Conservation (phyloP, 2,329 filamentous ascomycete genomes). For the Calonectria naviculata region DNA sequence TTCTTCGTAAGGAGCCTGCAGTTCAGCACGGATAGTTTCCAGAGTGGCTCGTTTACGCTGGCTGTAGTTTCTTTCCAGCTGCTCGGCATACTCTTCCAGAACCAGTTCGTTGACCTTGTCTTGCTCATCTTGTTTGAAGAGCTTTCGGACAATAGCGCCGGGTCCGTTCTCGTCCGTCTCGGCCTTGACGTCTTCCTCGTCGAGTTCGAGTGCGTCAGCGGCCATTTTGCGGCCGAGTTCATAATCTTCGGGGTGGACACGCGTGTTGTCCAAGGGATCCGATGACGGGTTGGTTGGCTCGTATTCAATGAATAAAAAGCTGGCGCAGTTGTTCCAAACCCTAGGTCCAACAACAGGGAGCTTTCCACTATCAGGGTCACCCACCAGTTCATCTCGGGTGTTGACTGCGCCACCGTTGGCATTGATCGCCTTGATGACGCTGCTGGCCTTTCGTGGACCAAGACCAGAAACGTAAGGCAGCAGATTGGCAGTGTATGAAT, state of each 20-base stretch:
- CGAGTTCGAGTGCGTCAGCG: constrained; percentile 93
- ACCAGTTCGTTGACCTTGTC: constrained; percentile 97
- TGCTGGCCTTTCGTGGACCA: constrained; percentile 91
- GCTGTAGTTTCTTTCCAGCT: constrained; percentile 91
- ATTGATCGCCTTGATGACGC: constrained; percentile 79
- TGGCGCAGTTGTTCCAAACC: constrained; percentile 97
- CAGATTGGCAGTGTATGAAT: constrained; percentile 85
- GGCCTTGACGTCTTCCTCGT: constrained; percentile 97
- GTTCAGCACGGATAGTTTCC: constrained; percentile 93
- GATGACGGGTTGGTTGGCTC: constrained; percentile 84
- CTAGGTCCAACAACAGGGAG: constrained; percentile 85
- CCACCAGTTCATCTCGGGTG: constrained; percentile 87
- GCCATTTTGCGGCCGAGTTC: constrained; percentile 99
- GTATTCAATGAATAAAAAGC: constrained; percentile 91
- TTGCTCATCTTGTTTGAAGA: constrained; percentile 94
- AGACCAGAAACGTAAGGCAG: constrained; percentile 92
- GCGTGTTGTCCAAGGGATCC: constrained; percentile 95
- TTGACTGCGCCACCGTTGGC: constrained; percentile 88
- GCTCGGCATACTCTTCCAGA: constrained; percentile 95
- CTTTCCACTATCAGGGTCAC: constrained; percentile 84
- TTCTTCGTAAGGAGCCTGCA: constrained; percentile 95
- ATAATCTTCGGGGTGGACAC: constrained; percentile 98
- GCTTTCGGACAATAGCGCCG: constrained; percentile 90
- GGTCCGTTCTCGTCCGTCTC: constrained; percentile 91
- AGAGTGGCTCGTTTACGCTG: constrained; percentile 95